Evolutionary conservation across 2,329 filamentous ascomycete genomes (phyloP).

Genomic region (Aspergillus glaucus): DNA sequence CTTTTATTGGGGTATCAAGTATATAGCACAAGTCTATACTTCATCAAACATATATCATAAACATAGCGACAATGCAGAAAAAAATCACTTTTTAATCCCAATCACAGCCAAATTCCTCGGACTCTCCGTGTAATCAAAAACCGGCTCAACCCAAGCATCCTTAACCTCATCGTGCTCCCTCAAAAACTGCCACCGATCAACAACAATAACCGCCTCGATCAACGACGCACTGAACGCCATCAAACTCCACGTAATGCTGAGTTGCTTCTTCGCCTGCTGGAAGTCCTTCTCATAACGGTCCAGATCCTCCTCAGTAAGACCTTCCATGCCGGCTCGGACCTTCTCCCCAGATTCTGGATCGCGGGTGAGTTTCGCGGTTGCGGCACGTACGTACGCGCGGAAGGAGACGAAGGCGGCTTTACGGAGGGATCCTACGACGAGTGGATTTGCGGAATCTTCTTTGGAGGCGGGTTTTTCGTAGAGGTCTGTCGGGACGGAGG

Average conservation of each 20-base stretch:
- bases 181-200: conserved; percentile 83
- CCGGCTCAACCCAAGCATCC: conserved; percentile 83
- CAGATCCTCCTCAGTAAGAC: conserved; percentile 70
- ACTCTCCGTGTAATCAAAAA: conserved; percentile 82
- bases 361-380: conserved; percentile 64
- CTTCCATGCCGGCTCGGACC: conserved; percentile 60
- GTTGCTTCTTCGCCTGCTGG: conserved; percentile 63
- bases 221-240: conserved; percentile 94
- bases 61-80: not conserved
- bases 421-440: conserved; percentile 78
- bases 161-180: conserved; percentile 68
- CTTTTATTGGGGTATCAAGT: conserved; percentile 1
- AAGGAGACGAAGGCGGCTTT: conserved; percentile 76
- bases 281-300: conserved; percentile 62
- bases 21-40: not conserved
- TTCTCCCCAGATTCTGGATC: conserved; percentile 55
- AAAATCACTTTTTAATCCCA: conserved; percentile 63
- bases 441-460: conserved; percentile 56
- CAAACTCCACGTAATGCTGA: conserved; percentile 83
- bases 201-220: conserved; percentile 82
- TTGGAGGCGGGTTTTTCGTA: conserved; percentile 15
- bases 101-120: conserved; percentile 91
- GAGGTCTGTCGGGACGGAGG: conserved; percentile 27
- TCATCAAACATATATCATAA: not conserved
- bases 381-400: conserved; percentile 70